These are phyloP conservation scores for Plasmodium gaboni DNA, from an alignment of 169 alveolate genomes.

Conservation along the genomic window DNA sequence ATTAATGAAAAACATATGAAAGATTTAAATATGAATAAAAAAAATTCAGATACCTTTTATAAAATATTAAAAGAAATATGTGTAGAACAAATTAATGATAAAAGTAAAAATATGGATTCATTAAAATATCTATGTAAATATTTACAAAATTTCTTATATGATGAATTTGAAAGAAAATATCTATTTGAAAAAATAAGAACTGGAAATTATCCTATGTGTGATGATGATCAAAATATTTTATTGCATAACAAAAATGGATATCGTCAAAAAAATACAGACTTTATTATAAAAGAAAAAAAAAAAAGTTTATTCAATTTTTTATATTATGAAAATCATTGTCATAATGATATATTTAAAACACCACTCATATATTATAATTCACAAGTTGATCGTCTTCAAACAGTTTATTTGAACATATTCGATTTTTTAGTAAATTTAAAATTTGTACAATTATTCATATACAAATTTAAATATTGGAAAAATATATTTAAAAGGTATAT, in stretches of 20 bases:
- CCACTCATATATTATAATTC: slow-evolving; percentile 58
- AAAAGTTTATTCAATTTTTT: slow-evolving; percentile 38
- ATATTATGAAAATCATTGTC: slow-evolving; percentile 69
- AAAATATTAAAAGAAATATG: slow-evolving; percentile 49
- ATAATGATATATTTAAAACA: slow-evolving; percentile 53
- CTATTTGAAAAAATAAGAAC: slow-evolving; percentile 21
- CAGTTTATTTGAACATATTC: slow-evolving; percentile 24
- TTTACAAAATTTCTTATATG: slow-evolving; percentile 51
- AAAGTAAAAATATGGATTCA: slow-evolving; percentile 17
- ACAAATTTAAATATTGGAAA: slow-evolving; percentile 23
- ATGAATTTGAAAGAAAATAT: slow-evolving; percentile 58
- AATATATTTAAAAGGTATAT: slow-evolving; percentile 1
- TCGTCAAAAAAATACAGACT: slow-evolving; percentile 35
- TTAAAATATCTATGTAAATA: slow-evolving; percentile 30
- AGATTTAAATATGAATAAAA: slow-evolving; percentile 27
- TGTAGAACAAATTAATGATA: slow-evolving; percentile 33
- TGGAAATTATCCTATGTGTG: slow-evolving; percentile 30
- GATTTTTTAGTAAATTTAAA: slow-evolving; percentile 16
- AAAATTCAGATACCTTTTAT: slow-evolving; percentile 16
- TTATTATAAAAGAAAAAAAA: slow-evolving; percentile 46
- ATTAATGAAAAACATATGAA: slow-evolving; percentile 71
- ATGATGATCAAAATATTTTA: slow-evolving; percentile 28
- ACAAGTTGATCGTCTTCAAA: slow-evolving; percentile 45
- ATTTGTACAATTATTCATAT: neutral
- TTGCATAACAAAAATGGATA: slow-evolving; percentile 31